Percentiles rank a stretch among this genome's conserved stretches.
phyloP scores from a whole-genome alignment of 1,284 basidiomycete genomes.

The Moesziomyces sp. region DNA sequence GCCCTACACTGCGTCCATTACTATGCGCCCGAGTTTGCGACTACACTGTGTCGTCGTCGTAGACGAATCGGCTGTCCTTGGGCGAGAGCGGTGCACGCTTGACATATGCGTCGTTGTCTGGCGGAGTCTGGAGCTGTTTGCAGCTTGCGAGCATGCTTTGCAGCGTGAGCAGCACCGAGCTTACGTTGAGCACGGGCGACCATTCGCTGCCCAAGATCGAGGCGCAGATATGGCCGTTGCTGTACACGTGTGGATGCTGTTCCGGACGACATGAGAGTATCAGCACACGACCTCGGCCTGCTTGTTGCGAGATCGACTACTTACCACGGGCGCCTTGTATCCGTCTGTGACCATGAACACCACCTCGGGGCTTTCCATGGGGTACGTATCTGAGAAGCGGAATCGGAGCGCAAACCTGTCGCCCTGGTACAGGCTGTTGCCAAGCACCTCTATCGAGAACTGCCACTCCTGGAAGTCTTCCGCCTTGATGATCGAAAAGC shows the following conservation, averaged over 20 bases:
- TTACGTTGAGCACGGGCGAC: conserved; percentile 64
- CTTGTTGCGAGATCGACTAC: conserved; percentile 1
- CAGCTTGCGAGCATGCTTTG: conserved; percentile 66
- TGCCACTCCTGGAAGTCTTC: conserved; percentile 57
- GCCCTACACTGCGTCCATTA: neutral
- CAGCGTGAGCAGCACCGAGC: conserved; percentile 59
- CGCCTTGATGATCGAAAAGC: conserved; percentile 48
- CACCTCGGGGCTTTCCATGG: conserved; percentile 65
- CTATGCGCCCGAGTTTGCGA: neutral
- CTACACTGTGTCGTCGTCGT: conserved; percentile 51
- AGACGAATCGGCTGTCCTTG: conserved; percentile 56
- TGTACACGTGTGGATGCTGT: conserved; percentile 57
- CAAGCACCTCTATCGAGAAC: conserved; percentile 52
- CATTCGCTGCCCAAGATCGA: conserved; percentile 63
- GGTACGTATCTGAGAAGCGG: conserved; percentile 60
- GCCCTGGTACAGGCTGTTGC: conserved; percentile 53
- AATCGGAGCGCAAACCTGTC: conserved; percentile 63
- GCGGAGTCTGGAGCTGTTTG: conserved; percentile 59
- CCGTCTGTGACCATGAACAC: conserved; percentile 61
- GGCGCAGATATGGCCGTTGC: conserved; percentile 65
- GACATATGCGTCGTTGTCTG: conserved; percentile 63
- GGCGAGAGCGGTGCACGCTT: conserved; percentile 57
- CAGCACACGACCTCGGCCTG: too few species aligned
- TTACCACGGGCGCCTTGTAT: conserved; percentile 58
- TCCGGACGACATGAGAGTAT: too few species aligned